phyloP scores from a whole-genome alignment of 441 rosid species.

The Brassica hybrid region DNA sequence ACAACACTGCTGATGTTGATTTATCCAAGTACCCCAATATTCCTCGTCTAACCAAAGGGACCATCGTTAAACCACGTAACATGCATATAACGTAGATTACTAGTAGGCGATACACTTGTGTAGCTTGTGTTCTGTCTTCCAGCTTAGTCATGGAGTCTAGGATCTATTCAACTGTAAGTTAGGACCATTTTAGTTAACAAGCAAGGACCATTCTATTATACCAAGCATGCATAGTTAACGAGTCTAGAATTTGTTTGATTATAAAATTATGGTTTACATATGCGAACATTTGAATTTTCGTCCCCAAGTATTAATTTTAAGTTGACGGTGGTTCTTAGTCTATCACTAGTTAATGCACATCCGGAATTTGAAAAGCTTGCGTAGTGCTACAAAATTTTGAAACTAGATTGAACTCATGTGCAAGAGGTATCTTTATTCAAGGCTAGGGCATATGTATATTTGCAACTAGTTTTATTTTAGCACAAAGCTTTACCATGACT shows the following conservation, averaged over 20 bases:
- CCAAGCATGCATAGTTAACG: slow-evolving; percentile 38
- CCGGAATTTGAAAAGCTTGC: neutral
- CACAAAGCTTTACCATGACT: neutral
- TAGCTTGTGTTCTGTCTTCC: slow-evolving; percentile 33
- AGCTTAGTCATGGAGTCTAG: slow-evolving; percentile 40
- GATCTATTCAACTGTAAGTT: slow-evolving; percentile 38
- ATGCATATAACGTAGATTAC: slow-evolving; percentile 31
- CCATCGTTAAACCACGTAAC: slow-evolving; percentile 33
- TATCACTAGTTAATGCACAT: slow-evolving; percentile 19
- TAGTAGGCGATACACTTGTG: slow-evolving; percentile 37
- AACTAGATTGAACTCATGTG: neutral
- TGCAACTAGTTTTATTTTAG: neutral
- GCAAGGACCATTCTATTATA: slow-evolving; percentile 38
- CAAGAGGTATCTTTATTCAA: neutral
- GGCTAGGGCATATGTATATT: neutral
- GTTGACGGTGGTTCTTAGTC: slow-evolving; percentile 7
- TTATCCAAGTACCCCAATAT: slow-evolving; percentile 38
- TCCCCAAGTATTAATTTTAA: neutral
- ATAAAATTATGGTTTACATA: too few species aligned
- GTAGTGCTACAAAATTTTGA: neutral
- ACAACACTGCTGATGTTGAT: slow-evolving; percentile 38
- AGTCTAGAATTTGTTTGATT: slow-evolving; percentile 25
- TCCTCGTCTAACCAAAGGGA: slow-evolving; percentile 44
- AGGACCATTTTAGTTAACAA: slow-evolving; percentile 37
- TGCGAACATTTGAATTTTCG: neutral